Evolutionary conservation across 768 basidiomycete species (phyloP), one percentile per base, ranked within the genome.

Genomic region (Erythrobasidium yunnanense): DNA sequence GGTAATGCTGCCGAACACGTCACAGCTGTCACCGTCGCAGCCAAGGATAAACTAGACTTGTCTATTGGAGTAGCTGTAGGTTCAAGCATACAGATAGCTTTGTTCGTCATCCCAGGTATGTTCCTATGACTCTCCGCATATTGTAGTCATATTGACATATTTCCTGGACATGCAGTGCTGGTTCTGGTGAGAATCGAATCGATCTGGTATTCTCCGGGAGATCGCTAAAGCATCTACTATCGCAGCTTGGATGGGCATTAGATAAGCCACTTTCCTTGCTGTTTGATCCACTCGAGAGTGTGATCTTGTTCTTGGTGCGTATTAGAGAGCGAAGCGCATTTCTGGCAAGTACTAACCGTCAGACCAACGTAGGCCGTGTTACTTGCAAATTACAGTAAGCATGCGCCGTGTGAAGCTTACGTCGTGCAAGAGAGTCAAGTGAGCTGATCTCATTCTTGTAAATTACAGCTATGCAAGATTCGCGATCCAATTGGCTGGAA

Each of bases 21-120:
- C 34, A 95, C 90, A 1, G 90, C 91, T 15, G 88, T 95, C 25
- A 86, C 87, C 0, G 90, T 91, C 5, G 87, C 90, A 0, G 86
- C 88, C 66, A 92, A 92, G 76, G 77, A 78, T 76, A 90, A 92
- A 75, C 78, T 95, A 22, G 87, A 87, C 49, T n/a, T n/a, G n/a
- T n/a, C n/a, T n/a, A n/a, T 63, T 34, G 49, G 52, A 22, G 53
- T 70, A 11, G 66, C 65, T 2, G 50, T 60, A 17, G 68, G 69
- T 4, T 68, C 6, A 66, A 65, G 45, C 8, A 67, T 89, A 84
- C 87, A 88, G 85, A 86, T 86, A 66, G 84, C 87, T 0, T 81
- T 92, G 69, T 83, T 91, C 73, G 83, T 95, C 74, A 83, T 93
- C 76, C 72, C 71, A 6, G 34, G 72, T 11, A 66, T 87, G 69